Evolutionary conservation across 1,139 yeast species (phyloP).

Genomic region (Suhomyces kunorum): DNA sequence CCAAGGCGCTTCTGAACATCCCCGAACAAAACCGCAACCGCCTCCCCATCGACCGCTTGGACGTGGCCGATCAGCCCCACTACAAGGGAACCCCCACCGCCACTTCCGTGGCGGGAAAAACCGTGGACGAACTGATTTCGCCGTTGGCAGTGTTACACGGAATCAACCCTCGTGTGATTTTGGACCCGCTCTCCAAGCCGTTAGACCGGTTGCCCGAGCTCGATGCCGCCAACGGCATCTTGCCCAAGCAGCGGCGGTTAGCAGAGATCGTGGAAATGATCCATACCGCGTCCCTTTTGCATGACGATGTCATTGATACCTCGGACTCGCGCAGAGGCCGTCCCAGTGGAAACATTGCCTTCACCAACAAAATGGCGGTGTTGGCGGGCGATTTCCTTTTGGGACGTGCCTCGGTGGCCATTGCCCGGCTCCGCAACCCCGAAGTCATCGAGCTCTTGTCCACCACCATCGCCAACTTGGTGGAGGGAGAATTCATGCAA

Average conservation of each 20-base stretch:
- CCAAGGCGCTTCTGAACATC: slow-evolving; percentile 78
- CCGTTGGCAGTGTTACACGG: slow-evolving; percentile 88
- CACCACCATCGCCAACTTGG: slow-evolving; percentile 93
- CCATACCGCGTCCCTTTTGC: slow-evolving; percentile 94
- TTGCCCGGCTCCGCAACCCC: slow-evolving; percentile 90
- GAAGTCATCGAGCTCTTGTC: slow-evolving; percentile 95
- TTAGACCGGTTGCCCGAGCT: slow-evolving; percentile 69
- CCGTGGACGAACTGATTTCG: slow-evolving; percentile 62
- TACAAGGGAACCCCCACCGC: slow-evolving; percentile 53
- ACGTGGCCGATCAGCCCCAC: slow-evolving; percentile 64
- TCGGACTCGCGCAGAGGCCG: slow-evolving; percentile 89
- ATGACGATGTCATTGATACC: slow-evolving; percentile 95
- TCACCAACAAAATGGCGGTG: slow-evolving; percentile 96
- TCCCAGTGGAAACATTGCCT: slow-evolving; percentile 90
- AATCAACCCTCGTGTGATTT: slow-evolving; percentile 73
- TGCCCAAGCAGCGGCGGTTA: slow-evolving; percentile 90
- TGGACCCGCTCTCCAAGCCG: slow-evolving; percentile 83
- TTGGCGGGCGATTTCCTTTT: slow-evolving; percentile 93
- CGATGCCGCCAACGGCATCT: slow-evolving; percentile 64
- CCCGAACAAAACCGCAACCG: slow-evolving; percentile 72
- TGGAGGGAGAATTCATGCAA: slow-evolving; percentile 99
- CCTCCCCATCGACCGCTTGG: slow-evolving; percentile 58
- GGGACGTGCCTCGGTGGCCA: slow-evolving; percentile 95
- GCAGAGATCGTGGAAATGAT: slow-evolving; percentile 99
- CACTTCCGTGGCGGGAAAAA: slow-evolving; percentile 54